Evolutionary conservation across 73 alveolate species (phyloP).

Genomic region (Paramecium caudatum): DNA sequence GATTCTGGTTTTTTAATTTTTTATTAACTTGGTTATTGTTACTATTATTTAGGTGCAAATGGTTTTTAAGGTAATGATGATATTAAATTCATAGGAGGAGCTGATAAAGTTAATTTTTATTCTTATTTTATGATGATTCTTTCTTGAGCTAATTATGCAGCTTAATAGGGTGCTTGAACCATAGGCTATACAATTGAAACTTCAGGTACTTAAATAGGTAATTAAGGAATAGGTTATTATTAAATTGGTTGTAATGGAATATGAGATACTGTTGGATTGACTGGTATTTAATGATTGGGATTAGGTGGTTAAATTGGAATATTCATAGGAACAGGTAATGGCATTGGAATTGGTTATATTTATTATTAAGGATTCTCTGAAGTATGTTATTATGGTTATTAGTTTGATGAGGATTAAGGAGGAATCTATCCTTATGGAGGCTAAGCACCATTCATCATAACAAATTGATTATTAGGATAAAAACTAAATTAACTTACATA

Average conservation of each 20-base stretch:
- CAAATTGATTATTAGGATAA: slow-evolving; percentile 20
- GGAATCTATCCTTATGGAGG: neutral
- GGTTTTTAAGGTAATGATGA: neutral
- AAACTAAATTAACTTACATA: neutral
- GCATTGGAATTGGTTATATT: neutral
- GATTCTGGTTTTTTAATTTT: neutral
- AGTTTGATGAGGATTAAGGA: neutral
- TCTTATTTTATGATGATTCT: slow-evolving; percentile 33
- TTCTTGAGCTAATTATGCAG: slow-evolving; percentile 52
- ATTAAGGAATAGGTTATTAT: neutral
- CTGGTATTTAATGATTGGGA: neutral
- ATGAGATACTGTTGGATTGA: neutral
- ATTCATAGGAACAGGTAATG: neutral
- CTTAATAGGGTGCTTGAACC: slow-evolving; percentile 46
- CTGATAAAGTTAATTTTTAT: neutral
- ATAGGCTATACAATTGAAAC: slow-evolving; percentile 15
- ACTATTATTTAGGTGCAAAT: neutral
- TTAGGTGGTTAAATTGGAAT: neutral
- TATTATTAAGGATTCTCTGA: neutral
- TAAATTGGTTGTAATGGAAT: neutral
- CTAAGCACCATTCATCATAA: too few relatives aligned
- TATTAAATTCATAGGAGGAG: neutral
- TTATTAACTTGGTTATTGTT: neutral
- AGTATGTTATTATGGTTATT: neutral
- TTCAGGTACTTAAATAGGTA: slow-evolving; percentile 10